Evolutionary conservation across 2,329 filamentous ascomycete genomes (phyloP), one percentile per base, ranked within the genome.

Genomic region (Fusarium xylarioides): DNA sequence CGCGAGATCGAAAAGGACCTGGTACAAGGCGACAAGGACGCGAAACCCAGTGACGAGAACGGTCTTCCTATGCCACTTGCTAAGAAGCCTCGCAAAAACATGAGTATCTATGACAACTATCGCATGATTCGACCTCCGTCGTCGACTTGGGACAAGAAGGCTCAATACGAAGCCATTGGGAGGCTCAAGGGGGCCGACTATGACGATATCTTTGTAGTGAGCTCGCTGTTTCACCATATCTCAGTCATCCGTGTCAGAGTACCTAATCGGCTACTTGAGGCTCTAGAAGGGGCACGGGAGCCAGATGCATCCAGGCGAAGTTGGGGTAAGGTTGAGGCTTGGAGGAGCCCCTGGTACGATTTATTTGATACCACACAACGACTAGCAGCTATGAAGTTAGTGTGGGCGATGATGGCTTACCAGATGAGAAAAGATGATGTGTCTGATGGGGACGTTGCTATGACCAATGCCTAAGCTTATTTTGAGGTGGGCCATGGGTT

Each of bases 191-290:
- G 85, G 5, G 82, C 79, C 4, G 83, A 83, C 38, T 87, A 86
- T 75, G 90, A 92, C 71, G 90, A 92, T 73, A 82, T 91, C 4
- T 91, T 90, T 70, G 83, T 92, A 44, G 78, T 91, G 44, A 91
- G 88, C 79, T 86, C 85, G 9, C 79, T 91, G 35, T 91, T 91
- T 77, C 90, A 92, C 75, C 90, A 92, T 75, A 70, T 92, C 18
- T 87, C 85, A 32, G 79, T 92, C 53, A 76, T 91, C 64, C 82
- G 90, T 30, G 85, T 90, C 32, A 85, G 89, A n/a, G 88, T 91
- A 23, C 89, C 90, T 4, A 80, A 82, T 34, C 81, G 82, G 30
- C 78, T 91, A 52, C 81, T 91, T 35, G 82, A 84, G 21, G 86
- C 88, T 12, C 72, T 91, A 5, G 86, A 85, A 12, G 89, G 89